Base-by-base conservation (phyloP, 129 eudicot genomes). In the Calendula officinalis region DNA sequence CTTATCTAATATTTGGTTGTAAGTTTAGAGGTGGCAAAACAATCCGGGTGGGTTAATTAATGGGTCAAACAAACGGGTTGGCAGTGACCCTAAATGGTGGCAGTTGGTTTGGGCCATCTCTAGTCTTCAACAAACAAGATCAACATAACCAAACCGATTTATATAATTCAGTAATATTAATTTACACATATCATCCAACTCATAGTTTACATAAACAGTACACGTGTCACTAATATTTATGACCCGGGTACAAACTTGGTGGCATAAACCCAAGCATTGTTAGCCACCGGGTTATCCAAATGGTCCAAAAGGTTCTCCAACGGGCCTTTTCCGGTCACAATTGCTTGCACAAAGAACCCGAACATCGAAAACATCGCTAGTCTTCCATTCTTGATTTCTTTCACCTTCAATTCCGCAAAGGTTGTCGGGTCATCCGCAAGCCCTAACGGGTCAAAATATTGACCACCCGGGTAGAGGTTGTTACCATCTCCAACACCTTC, bases 211-310 rank as follows among this genome's bases (percentile, higher is more conserved):
- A 75, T 47, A 16, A 69, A 62, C 36, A 27, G 2, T 13, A 3
- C 11, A 38, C 16, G n/a, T 63, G 68, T 5, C 44, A 42, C 64
- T 34, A 37, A 46, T 41, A 54, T 52, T 58, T 77, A 77, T 41
- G 81, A 71, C 34, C 81, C 81, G 43, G 81, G 81, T 3, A 49
- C 81, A 71, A 77, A 77, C 68, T 77, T 77, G 53, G 81, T 77
- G 61, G 81, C 81, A 70, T 70, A 77, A 68, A 77, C 81, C 81
- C 81, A 70, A n/a, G 81, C 81, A 64, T 76, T 76, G 72, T 76
- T 70, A 57, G 81, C 81, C 69, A 77, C 81, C 41, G 81, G 81
- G 81, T 70, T 70, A 8, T 70, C 77, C 67, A 77, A 61, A 60
- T 71, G 81, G 60, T 77, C 81, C 77, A 77, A 71, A 60, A 77